These are phyloP conservation scores for Solanum habrochaites DNA, from an alignment of 257 asterid genomes.

Conservation along the genomic window DNA sequence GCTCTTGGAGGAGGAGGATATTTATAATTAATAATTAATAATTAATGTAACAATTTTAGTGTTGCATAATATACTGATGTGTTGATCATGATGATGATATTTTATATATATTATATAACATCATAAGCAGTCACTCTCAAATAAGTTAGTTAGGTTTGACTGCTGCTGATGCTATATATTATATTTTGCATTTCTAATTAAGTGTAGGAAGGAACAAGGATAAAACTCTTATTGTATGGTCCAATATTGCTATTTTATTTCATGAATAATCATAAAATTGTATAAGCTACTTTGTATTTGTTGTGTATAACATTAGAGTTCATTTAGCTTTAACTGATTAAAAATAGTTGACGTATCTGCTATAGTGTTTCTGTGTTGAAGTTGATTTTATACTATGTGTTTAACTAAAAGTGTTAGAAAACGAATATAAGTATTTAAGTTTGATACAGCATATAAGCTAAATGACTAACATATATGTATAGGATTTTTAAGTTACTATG, in stretches of 20 bases:
- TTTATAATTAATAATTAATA: neutral
- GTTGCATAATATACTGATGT: neutral
- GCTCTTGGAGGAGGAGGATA: constrained; percentile 39
- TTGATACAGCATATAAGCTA: neutral
- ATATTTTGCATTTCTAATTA: constrained; percentile 4
- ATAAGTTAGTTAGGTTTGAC: constrained; percentile 4
- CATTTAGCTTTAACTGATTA: neutral
- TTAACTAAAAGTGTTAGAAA: neutral
- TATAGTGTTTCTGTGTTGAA: neutral
- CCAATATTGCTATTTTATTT: neutral
- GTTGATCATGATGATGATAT: neutral
- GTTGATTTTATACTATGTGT: neutral
- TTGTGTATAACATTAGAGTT: neutral
- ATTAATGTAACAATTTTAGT: neutral
- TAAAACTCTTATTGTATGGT: neutral
- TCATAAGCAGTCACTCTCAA: constrained; percentile 23
- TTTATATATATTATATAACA: constrained; percentile 9
- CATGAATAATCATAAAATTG: neutral
- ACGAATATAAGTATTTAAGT: neutral
- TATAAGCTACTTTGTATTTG: neutral
- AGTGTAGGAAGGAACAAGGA: neutral
- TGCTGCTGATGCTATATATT: constrained; percentile 17
- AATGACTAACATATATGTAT: neutral
- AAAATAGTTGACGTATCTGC: neutral
- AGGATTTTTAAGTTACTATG: neutral